Percentiles rank a stretch among this genome's conserved stretches.
Evolutionary conservation across 2,329 filamentous ascomycete genomes (phyloP).

Genomic region (Trematosphaeria pertusa): DNA sequence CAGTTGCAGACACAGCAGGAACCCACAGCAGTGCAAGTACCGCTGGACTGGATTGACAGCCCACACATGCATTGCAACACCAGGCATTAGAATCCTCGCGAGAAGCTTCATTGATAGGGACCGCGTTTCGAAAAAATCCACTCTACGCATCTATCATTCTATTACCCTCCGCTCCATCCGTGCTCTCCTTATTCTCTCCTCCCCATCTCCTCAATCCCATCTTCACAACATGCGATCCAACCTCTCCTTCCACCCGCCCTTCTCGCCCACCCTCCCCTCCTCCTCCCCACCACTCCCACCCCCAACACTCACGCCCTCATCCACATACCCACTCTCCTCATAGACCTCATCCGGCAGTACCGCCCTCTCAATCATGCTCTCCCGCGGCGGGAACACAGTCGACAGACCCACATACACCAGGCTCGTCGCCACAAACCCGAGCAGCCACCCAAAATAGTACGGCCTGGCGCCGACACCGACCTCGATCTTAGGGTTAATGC

Average conservation of each 20-base stretch:
- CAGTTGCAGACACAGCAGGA: too few species aligned
- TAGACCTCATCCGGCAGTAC: constrained; percentile 50
- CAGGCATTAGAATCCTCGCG: too few species aligned
- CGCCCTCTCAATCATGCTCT: constrained; percentile 55
- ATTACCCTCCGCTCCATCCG: too few species aligned
- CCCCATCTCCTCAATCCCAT: not conserved
- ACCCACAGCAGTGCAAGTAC: too few species aligned
- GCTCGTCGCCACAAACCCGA: constrained; percentile 65
- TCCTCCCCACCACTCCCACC: constrained; percentile 29
- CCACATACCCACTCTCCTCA: constrained; percentile 34
- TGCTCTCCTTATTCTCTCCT: constrained; percentile 4
- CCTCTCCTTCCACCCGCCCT: constrained; percentile 42
- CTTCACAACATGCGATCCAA: constrained; percentile 41
- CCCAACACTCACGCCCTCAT: constrained; percentile 35
- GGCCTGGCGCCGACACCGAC: constrained; percentile 59
- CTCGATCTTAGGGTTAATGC: constrained; percentile 49
- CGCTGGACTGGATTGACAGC: too few species aligned
- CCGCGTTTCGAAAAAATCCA: too few species aligned
- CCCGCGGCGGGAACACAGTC: constrained; percentile 56
- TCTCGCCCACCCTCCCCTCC: constrained; percentile 31
- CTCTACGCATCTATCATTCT: too few species aligned
- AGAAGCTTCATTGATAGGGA: too few species aligned
- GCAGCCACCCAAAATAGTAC: constrained; percentile 71
- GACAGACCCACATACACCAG: constrained; percentile 63
- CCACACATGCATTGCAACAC: too few species aligned